Percentiles rank a stretch among this genome's conserved stretches.
phyloP scores from a whole-genome alignment of 345 rosid genomes.

The Heritiera littoralis region DNA sequence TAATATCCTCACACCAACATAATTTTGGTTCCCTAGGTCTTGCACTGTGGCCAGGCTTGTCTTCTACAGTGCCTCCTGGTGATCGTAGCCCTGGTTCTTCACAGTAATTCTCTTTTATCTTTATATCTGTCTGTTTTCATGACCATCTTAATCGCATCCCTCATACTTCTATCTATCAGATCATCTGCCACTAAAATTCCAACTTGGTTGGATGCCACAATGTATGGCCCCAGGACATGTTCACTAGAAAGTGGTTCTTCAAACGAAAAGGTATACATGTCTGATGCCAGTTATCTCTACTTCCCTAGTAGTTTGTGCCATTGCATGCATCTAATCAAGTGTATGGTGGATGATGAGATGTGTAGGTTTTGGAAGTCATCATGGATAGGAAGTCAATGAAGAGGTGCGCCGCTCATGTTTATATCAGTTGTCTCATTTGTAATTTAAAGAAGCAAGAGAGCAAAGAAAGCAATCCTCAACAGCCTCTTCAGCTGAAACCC shows the following conservation, averaged over 20 bases:
- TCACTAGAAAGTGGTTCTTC: slow-evolving; percentile 35
- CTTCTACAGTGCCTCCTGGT: slow-evolving; percentile 33
- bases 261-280: slow-evolving; percentile 41
- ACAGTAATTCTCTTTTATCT: slow-evolving; percentile 40
- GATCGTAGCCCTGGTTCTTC: slow-evolving; percentile 34
- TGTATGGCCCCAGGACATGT: slow-evolving; percentile 27
- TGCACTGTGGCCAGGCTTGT: slow-evolving; percentile 61
- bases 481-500: slow-evolving; percentile 35
- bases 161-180: slow-evolving; percentile 37
- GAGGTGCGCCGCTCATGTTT: slow-evolving; percentile 63
- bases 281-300: neutral
- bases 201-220: slow-evolving; percentile 54
- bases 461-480: slow-evolving; percentile 34
- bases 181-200: slow-evolving; percentile 44
- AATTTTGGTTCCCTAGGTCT: slow-evolving; percentile 35
- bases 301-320: neutral
- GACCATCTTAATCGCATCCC: slow-evolving; percentile 16
- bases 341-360: slow-evolving; percentile 15
- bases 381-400: slow-evolving; percentile 42
- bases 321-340: slow-evolving; percentile 15
- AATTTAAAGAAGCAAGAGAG: slow-evolving; percentile 37
- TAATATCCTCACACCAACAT: slow-evolving; percentile 7
- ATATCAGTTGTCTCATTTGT: slow-evolving; percentile 60
- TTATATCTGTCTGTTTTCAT: neutral
- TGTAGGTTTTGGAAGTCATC: slow-evolving; percentile 37